A percentile compares a stretch with the other conserved stretches of the same genome.
Evolutionary conservation across 306 rosid genomes (phyloP).

Genomic region (Dicorynia guianensis): DNA sequence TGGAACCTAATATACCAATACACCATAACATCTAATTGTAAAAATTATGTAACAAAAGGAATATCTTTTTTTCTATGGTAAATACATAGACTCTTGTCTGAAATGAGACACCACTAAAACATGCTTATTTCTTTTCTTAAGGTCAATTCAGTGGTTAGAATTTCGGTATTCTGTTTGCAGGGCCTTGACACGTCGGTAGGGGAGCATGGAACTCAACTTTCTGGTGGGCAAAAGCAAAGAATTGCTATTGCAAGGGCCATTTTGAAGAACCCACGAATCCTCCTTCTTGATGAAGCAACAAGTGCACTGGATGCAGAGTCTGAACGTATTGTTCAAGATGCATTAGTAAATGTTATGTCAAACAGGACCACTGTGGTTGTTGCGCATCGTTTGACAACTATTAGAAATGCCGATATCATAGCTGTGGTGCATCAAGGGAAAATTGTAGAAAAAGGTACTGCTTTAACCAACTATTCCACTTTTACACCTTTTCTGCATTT

Average conservation of each 20-base stretch:
- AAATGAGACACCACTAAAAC: neutral
- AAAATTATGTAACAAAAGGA: too few species aligned
- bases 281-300: constrained; percentile 96
- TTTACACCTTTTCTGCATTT: neutral
- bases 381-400: constrained; percentile 93
- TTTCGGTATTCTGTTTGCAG: constrained; percentile 44
- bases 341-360: constrained; percentile 66
- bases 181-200: constrained; percentile 88
- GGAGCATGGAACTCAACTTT: constrained; percentile 88
- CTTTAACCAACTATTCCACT: neutral
- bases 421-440: constrained; percentile 89
- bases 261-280: constrained; percentile 83
- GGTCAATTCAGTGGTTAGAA: neutral
- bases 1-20: too few species aligned
- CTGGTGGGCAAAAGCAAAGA: constrained; percentile 99
- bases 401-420: constrained; percentile 78
- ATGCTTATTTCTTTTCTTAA: neutral
- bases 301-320: constrained; percentile 93
- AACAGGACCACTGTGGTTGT: constrained; percentile 85
- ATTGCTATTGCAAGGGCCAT: constrained; percentile 96
- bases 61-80: too few species aligned
- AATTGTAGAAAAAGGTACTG: constrained; percentile 75
- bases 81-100: too few species aligned
- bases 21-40: too few species aligned
- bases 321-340: constrained; percentile 92